phyloP scores from a whole-genome alignment of 495 filamentous ascomycete genomes.

The Aspergillus sparsus region DNA sequence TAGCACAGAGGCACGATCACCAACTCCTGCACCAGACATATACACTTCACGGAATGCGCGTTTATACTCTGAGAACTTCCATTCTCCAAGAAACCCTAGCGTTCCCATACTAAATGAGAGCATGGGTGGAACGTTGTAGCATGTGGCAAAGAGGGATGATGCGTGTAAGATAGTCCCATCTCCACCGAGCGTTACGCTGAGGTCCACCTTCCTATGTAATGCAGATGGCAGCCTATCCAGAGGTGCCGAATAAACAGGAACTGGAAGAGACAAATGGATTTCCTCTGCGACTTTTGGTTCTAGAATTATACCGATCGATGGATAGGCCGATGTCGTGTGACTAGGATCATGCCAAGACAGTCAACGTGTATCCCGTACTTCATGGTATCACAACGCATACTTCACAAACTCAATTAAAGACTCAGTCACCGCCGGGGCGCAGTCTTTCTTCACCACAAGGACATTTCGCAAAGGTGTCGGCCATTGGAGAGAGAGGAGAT shows the following conservation, averaged over 20 bases:
- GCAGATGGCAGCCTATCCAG: conserved; percentile 39
- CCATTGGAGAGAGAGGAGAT: conserved; percentile 85
- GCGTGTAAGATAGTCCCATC: conserved; percentile 95
- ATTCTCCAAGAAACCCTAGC: conserved; percentile 91
- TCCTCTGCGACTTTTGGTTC: conserved; percentile 72
- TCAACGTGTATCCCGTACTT: conserved; percentile 13
- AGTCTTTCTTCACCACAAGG: conserved; percentile 83
- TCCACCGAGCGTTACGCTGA: conserved; percentile 86
- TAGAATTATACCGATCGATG: conserved; percentile 77
- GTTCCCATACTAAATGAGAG: conserved; percentile 96
- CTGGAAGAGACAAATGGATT: conserved; percentile 71
- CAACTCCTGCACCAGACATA: conserved; percentile 77
- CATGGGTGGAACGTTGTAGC: conserved; percentile 81
- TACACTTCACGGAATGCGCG: conserved; percentile 89
- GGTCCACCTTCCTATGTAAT: conserved; percentile 71
- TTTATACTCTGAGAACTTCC: conserved; percentile 90
- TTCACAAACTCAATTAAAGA: conserved; percentile 78
- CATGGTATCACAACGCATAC: conserved; percentile 31
- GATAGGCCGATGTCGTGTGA: conserved; percentile 79
- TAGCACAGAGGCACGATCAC: conserved; percentile 44
- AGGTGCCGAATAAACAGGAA: conserved; percentile 68
- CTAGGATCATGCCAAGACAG: conserved; percentile 33
- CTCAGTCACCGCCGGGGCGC: conserved; percentile 66
- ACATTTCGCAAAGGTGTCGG: conserved; percentile 86
- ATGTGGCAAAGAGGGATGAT: conserved; percentile 85